Percentiles rank a stretch among this genome's conserved stretches.
Conservation (phyloP, 768 basidiomycete species). For the Leccinum barrowsii region DNA sequence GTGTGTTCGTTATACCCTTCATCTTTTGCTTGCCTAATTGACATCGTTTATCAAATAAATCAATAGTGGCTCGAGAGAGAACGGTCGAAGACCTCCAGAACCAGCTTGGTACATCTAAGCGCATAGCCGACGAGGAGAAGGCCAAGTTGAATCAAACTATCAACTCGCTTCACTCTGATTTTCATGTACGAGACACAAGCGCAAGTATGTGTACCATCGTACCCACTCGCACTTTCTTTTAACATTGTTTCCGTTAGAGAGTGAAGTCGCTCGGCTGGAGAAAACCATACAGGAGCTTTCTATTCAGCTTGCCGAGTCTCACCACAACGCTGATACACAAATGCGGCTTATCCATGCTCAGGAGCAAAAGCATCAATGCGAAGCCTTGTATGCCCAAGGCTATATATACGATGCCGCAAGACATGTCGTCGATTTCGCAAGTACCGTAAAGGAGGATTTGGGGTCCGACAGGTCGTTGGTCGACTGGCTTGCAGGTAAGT, state of each 20-base stretch:
- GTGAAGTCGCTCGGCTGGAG: neutral
- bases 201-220: neutral
- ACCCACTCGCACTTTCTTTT: neutral
- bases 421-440: neutral
- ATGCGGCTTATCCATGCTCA: neutral
- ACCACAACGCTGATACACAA: neutral
- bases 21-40: neutral
- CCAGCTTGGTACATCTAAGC: neutral
- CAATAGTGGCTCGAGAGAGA: neutral
- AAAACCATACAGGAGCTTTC: neutral
- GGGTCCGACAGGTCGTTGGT: neutral
- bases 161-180: neutral
- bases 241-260: neutral
- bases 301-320: neutral
- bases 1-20: neutral
- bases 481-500: constrained; percentile 9
- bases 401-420: neutral
- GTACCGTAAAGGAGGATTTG: neutral
- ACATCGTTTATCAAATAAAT: neutral
- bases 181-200: neutral
- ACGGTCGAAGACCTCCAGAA: neutral
- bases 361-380: constrained; percentile 4
- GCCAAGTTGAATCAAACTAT: neutral
- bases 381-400: constrained; percentile 1
- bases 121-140: neutral